Base-by-base conservation (phyloP, 441 rosid species). In the Pelargonium citronellum region DNA sequence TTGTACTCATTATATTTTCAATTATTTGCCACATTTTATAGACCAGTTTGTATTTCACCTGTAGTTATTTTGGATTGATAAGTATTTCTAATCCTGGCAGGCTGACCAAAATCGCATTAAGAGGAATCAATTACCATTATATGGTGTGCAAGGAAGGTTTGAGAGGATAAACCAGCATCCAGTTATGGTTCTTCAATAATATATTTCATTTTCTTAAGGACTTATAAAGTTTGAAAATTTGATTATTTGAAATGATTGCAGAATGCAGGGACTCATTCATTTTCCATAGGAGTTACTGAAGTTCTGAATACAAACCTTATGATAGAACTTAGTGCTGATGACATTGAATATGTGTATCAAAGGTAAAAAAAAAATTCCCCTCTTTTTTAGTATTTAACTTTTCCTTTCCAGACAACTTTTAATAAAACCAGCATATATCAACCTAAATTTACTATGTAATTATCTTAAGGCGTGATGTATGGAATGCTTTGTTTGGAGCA, bases 141-240 rank as follows among this genome's bases (percentile, higher is more conserved):
- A 95, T 83, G 89, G 91, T 12, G 79, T 90, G 60, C 89, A 89
- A 83, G 91, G 97, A 83, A 89, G 90, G 83, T 90, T 77, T 83
- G 91, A 90, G 81, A 89, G 99, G 89, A 89, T 91, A 73, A 95
- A 95, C 73, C 91, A 91, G 83, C 95, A 91, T 82, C 97, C 97
- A 80, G 97, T 94, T 82, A 86, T 65, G 91, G 76, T 79, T 68
- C 34, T 11, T 30, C 66, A 69, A 64, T 41, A 41, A 8, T 57
- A 53, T 47, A 74, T 70, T 76, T 53, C 70, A 49, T 67, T 43
- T 71, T 63, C 58, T 22, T 58, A 46, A n/a, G 57, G 39, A 43
- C 43, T 1, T 64, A 41, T 64, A 61, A 6, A 64, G 20, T 22
- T 61, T 53, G 60, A 17, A 62, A 68, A 61, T 34, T 8, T 66